Conservation (phyloP, 2,329 filamentous ascomycete genomes). For the Ophiocordyceps sinensis region DNA sequence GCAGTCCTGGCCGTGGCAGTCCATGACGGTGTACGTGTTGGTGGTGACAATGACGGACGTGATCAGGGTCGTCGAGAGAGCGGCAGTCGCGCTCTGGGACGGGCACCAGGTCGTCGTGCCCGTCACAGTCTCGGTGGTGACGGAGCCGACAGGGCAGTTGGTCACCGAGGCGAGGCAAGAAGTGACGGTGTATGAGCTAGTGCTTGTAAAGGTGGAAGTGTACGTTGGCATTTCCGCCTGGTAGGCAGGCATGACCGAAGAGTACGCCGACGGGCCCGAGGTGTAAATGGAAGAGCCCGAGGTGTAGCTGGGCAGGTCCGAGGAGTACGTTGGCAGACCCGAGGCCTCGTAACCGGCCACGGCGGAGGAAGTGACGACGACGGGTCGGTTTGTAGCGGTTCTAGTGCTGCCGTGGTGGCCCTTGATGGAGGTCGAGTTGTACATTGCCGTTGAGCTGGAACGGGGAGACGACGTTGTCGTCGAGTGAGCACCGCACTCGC, state of each 20-base stretch:
- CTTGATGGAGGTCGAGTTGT: slow-evolving; percentile 2
- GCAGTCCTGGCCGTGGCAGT: slow-evolving; percentile 34
- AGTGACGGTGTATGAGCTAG: slow-evolving; percentile 16
- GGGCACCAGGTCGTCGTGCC: slow-evolving; percentile 21
- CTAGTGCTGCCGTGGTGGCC: background rate
- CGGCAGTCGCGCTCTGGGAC: background rate
- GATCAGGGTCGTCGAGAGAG: background rate
- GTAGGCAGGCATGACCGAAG: background rate
- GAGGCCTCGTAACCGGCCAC: too few relatives aligned
- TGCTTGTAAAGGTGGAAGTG: slow-evolving; percentile 5
- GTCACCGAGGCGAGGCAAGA: slow-evolving; percentile 14
- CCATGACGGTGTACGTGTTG: slow-evolving; percentile 40
- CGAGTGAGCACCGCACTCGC: slow-evolving; percentile 13
- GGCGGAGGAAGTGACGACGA: background rate
- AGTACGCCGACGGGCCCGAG: background rate
- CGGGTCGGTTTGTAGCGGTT: slow-evolving; percentile 5
- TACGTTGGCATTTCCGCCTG: too few relatives aligned
- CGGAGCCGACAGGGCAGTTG: slow-evolving; percentile 12
- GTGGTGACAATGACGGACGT: slow-evolving; percentile 35
- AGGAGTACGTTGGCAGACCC: too few relatives aligned
- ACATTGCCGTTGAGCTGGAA: slow-evolving; percentile 3
- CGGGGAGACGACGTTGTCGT: background rate
- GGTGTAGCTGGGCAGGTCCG: too few relatives aligned
- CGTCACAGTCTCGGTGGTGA: slow-evolving; percentile 14
- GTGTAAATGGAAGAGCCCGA: too few relatives aligned